Evolutionary conservation across 768 basidiomycete species (phyloP).

Genomic region (Trametes maxima): DNA sequence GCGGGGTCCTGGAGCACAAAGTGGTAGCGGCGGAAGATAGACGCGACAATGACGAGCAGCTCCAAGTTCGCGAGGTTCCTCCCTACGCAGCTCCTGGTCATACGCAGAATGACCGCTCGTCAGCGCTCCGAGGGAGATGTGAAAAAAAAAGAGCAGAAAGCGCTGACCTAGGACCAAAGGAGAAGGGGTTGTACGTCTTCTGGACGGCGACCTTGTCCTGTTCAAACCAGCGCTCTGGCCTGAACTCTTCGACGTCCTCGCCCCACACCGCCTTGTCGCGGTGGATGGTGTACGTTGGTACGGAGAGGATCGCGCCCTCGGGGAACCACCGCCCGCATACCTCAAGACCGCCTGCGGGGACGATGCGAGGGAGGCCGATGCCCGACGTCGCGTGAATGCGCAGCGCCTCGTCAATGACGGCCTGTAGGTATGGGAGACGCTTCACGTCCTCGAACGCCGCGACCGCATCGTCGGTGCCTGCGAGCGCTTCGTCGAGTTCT

Average conservation of each 20-base stretch:
- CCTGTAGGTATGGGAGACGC: slow-evolving; percentile 75
- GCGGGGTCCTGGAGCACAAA: slow-evolving; percentile 67
- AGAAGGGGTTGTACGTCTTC: slow-evolving; percentile 85
- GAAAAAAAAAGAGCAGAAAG: not conserved
- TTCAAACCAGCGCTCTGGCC: slow-evolving; percentile 89
- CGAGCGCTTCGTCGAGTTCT: slow-evolving; percentile 68
- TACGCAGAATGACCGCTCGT: not conserved
- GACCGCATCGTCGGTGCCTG: slow-evolving; percentile 60
- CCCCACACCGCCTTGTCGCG: slow-evolving; percentile 77
- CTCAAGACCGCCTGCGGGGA: slow-evolving; percentile 73
- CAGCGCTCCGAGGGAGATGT: not conserved
- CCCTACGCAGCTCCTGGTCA: slow-evolving; percentile 75
- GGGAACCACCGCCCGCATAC: slow-evolving; percentile 62
- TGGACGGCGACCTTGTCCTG: slow-evolving; percentile 60
- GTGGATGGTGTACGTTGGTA: slow-evolving; percentile 85
- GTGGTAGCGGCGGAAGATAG: slow-evolving; percentile 74
- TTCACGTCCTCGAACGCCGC: slow-evolving; percentile 72
- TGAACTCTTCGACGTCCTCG: slow-evolving; percentile 67
- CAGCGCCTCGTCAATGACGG: slow-evolving; percentile 85
- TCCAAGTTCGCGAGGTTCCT: slow-evolving; percentile 82
- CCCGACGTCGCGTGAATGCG: slow-evolving; percentile 84
- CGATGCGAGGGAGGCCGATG: slow-evolving; percentile 80
- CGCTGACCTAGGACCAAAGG: slow-evolving; percentile 72
- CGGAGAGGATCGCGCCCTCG: slow-evolving; percentile 75
- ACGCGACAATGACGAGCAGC: slow-evolving; percentile 78